phyloP scores from a whole-genome alignment of 2,329 filamentous ascomycete genomes.

The Colletotrichum aenigma region DNA sequence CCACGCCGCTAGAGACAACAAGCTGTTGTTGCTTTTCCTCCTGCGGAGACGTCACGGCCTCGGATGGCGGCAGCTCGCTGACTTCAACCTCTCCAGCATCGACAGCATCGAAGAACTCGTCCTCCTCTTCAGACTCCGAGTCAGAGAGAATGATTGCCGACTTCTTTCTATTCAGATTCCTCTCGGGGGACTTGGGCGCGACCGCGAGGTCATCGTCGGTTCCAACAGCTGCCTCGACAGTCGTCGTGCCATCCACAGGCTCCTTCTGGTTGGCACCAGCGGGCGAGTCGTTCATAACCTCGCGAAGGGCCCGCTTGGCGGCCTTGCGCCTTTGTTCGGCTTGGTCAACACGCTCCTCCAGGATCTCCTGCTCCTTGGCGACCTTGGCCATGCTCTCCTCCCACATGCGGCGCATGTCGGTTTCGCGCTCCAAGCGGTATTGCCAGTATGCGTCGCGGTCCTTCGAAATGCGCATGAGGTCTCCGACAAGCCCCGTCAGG shows the following conservation, averaged over 20 bases:
- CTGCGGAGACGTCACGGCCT: constrained; percentile 25
- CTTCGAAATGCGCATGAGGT: constrained; percentile 88
- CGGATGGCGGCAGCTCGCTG: constrained; percentile 60
- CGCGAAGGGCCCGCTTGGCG: constrained; percentile 87
- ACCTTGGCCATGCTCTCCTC: constrained; percentile 98
- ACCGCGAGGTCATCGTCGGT: constrained; percentile 19
- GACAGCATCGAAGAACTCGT: constrained; percentile 95
- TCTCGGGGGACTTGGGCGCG: constrained; percentile 41
- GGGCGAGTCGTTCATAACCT: constrained; percentile 63
- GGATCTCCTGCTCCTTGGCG: constrained; percentile 90
- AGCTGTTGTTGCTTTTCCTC: constrained; percentile 51
- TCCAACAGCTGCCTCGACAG: constrained; percentile 31
- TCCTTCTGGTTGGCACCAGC: constrained; percentile 31
- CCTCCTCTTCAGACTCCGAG: constrained; percentile 79
- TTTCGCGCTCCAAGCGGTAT: constrained; percentile 88
- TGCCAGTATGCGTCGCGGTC: constrained; percentile 98
- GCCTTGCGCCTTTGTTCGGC: constrained; percentile 88
- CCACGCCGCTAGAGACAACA: constrained; percentile 50
- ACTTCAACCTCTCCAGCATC: constrained; percentile 91
- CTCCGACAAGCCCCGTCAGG: constrained; percentile 81
- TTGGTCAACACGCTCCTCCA: constrained; percentile 87
- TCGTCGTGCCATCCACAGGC: constrained; percentile 30
- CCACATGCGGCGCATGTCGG: constrained; percentile 93
- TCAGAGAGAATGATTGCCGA: constrained; percentile 77
- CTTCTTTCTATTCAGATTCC: constrained; percentile 58